These are phyloP conservation scores for Torrubiella hemipterigena DNA, from an alignment of 2,329 filamentous ascomycete species.

Conservation along the genomic window DNA sequence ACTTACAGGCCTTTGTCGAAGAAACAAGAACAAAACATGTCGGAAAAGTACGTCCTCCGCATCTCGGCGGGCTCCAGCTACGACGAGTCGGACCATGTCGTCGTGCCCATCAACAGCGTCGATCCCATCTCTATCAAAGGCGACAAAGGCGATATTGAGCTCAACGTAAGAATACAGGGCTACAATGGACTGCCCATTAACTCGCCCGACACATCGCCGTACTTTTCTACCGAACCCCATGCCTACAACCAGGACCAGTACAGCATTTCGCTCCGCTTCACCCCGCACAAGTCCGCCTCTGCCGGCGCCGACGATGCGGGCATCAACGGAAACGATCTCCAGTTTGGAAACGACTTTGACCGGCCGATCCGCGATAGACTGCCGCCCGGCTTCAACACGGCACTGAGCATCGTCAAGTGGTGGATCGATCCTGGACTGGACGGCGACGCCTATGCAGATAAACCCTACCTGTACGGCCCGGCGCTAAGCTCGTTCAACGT, in stretches of 20 bases:
- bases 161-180: conserved; percentile 62
- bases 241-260: conserved; percentile 62
- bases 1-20: no score
- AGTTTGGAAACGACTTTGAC: conserved; percentile 95
- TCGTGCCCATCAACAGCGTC: conserved; percentile 64
- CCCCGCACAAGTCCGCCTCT: conserved; percentile 40
- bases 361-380: conserved; percentile 76
- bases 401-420: conserved; percentile 78
- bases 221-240: conserved; percentile 65
- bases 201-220: conserved; percentile 59
- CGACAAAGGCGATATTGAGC: conserved; percentile 49
- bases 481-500: conserved; percentile 71
- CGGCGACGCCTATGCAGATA: conserved; percentile 78
- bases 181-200: conserved; percentile 57
- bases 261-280: conserved; percentile 69
- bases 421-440: conserved; percentile 85
- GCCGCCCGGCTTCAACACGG: conserved; percentile 75
- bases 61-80: conserved; percentile 75
- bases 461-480: conserved; percentile 76
- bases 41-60: conserved; percentile 64
- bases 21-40: conserved; percentile 27
- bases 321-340: conserved; percentile 59
- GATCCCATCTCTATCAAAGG: conserved; percentile 51
- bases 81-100: conserved; percentile 56
- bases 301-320: conserved; percentile 12